These are phyloP conservation scores for Zygosaccharomyces pseudobailii DNA, from an alignment of 1,139 yeast genomes.

Conservation along the genomic window DNA sequence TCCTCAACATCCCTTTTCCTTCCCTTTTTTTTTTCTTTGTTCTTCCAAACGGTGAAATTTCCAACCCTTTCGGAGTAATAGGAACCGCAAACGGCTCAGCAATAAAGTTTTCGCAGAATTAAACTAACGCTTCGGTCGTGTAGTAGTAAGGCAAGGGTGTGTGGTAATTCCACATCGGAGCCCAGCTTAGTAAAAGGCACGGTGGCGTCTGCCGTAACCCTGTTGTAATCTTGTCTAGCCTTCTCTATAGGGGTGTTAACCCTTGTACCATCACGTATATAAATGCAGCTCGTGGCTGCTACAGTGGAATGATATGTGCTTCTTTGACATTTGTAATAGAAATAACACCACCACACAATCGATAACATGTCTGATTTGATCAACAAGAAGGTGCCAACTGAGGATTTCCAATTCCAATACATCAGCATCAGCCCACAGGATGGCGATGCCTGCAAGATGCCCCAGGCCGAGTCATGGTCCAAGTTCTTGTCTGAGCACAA, in stretches of 20 bases:
- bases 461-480: constrained; percentile 27
- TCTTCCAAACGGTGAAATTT: not conserved
- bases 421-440: constrained; percentile 21
- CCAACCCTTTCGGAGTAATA: not conserved
- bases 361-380: constrained; percentile 11
- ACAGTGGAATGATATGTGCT: not conserved
- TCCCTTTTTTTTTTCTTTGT: not conserved
- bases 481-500: constrained; percentile 32
- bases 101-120: not conserved
- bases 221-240: not conserved
- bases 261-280: not conserved
- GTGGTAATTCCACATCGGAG: not conserved
- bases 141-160: not conserved
- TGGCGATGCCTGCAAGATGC: constrained; percentile 28
- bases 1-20: not conserved
- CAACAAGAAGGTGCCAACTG: constrained; percentile 25
- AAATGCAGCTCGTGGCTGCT: not conserved
- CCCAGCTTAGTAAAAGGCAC: not conserved
- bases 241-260: not conserved
- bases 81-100: not conserved
- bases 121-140: not conserved
- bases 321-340: too few relatives aligned
- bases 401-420: constrained; percentile 28
- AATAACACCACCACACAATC: not conserved
- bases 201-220: not conserved